Base-by-base conservation (phyloP, 495 filamentous ascomycete genomes). In the Apiosordaria backusii region DNA sequence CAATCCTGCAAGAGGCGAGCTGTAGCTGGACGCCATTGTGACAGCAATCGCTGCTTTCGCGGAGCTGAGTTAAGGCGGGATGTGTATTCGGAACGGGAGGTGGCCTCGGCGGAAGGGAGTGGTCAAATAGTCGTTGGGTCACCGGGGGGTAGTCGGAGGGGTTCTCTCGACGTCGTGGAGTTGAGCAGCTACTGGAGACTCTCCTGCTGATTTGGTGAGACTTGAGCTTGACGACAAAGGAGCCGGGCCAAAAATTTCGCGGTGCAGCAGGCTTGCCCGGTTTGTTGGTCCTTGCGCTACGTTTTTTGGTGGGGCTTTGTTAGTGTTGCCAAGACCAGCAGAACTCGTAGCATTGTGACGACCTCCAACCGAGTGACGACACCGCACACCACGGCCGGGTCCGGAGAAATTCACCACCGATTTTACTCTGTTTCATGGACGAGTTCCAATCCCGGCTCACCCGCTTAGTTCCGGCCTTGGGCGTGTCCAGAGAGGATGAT, bases 1-100 rank as follows among this genome's bases (percentile, higher is more conserved):
- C 55, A 96, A 71, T 74, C 92, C 88, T 61, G 84, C 86, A 61
- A 91, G 76, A 19, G 88, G 81, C 74, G 82, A 84, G 69, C 85
- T 76, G 69, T 74, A 67, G 71, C 70, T 79, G 77, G 77, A 75
- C 55, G 77, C 76, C 79, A 82, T 82, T 67, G 64, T 75, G 64
- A 74, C 64, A 53, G 76, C 57, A 35, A 63, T 59, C 7, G 26
- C 26, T 45, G 59, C 57, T 27, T 59, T 27, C 23, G 57, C 4
- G 3, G 35, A 15, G 35, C 9, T n/a, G 5, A 13, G 4, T 45
- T 45, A 13, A 2, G 35, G 35, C 9, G 10, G 35, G 10, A 3
- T 45, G 4, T 61, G 23, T 60, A 60, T 23, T 26, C 26, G 16
- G 24, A 25, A 26, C 35, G 13, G 57, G 16, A 10, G 9, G 18